Base-by-base conservation (phyloP, 2,329 filamentous ascomycete genomes). In the Trichothecium roseum region DNA sequence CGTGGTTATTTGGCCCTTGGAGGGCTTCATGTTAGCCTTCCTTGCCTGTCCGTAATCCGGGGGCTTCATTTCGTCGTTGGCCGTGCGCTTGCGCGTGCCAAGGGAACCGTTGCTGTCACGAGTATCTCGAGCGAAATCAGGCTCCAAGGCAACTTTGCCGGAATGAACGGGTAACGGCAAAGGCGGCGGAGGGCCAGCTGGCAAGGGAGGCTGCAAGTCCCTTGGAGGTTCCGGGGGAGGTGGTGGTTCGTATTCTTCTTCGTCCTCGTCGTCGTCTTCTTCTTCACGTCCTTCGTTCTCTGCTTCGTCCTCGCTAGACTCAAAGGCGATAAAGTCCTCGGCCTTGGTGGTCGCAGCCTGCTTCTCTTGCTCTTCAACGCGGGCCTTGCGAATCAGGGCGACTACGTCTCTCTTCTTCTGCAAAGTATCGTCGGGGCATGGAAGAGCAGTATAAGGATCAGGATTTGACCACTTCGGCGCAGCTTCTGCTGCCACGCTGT, bases 391-490 rank as follows among this genome's bases (percentile, higher is more conserved):
- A 46, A 96, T 95, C 41, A 94, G 60, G 50, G 93, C 84, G 26
- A 96, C 84, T 28, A 95, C 81, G 45, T 95, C 87, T 45, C 78
- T 80, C 57, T 81, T 86, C 59, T 91, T 93, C 15, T 73, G 71
- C 28, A 74, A 68, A 5, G 65, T 68, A 37, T 87, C 81, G 44
- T 88, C 82, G 0, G 79, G 74, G 6, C 86, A 87, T 8, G 89
- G 89, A 8, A 94, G 66, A 3, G 77, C 83, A 5, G 85, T 94
- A 57, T 96, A 95, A 0, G 88, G 87, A 54, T 96, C 89, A 4
- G 89, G 88, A 47, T 96, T 96, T 4, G 87, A 94, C 89, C 89
- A 96, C 55, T 83, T 87, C 3, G 87, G 86, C 5, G 54, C 58
- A 12, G 64, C 60, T 37, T 66, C 52, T 41, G 59, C 63, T 16